Evolutionary conservation across 1,139 yeast species (phyloP).

Genomic region (Debaryomyces subglobosus): DNA sequence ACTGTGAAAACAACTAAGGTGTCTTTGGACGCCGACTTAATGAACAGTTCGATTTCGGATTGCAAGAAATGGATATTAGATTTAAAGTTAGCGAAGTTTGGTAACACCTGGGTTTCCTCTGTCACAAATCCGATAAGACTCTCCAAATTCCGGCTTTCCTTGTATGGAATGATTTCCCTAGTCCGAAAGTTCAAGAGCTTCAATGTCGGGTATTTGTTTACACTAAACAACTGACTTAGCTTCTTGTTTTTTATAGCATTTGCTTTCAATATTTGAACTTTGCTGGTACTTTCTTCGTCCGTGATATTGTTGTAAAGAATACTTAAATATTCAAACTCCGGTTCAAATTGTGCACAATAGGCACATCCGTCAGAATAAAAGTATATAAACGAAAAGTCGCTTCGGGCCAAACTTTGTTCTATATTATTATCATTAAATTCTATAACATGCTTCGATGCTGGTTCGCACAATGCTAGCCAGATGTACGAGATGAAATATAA

Average conservation of each 20-base stretch:
- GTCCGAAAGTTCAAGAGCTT: slow-evolving; percentile 32
- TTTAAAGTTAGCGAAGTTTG: slow-evolving; percentile 23
- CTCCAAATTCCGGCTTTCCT: slow-evolving; percentile 26
- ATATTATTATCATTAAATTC: slow-evolving; percentile 24
- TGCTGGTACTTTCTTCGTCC: slow-evolving; percentile 3
- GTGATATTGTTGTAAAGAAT: slow-evolving; percentile 26
- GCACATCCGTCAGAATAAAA: slow-evolving; percentile 43
- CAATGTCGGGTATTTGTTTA: slow-evolving; percentile 36
- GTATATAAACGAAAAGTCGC: slow-evolving; percentile 42
- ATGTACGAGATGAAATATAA: not conserved
- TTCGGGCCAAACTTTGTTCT: slow-evolving; percentile 20
- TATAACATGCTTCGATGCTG: slow-evolving; percentile 13
- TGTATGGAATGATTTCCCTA: slow-evolving; percentile 29
- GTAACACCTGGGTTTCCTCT: slow-evolving; percentile 18
- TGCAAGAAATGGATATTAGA: slow-evolving; percentile 18
- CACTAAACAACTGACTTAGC: slow-evolving; percentile 28
- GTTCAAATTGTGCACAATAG: slow-evolving; percentile 40
- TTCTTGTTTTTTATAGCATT: slow-evolving; percentile 29
- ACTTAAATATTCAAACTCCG: slow-evolving; percentile 38
- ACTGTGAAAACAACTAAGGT: slow-evolving; percentile 32
- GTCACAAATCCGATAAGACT: slow-evolving; percentile 28
- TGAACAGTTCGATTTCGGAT: slow-evolving; percentile 9
- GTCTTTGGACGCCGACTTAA: slow-evolving; percentile 12
- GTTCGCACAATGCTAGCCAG: not conserved
- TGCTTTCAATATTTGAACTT: slow-evolving; percentile 36